Evolutionary conservation across 805 yeast genomes (phyloP).

Genomic region (Blastobotrys robertii): DNA sequence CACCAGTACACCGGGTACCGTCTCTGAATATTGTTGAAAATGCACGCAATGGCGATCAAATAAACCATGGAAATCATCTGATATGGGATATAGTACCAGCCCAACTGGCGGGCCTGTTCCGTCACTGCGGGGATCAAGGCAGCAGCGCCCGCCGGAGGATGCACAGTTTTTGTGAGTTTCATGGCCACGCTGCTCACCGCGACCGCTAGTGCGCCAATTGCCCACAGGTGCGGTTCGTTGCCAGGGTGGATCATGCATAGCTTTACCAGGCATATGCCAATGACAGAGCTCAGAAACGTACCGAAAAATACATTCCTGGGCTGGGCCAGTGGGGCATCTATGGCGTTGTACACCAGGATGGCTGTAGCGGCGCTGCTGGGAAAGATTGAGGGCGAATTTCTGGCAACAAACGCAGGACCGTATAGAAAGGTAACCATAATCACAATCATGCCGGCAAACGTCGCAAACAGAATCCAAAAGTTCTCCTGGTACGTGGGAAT

Average conservation of each 20-base stretch:
- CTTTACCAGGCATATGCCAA: conserved; percentile 47
- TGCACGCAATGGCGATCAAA: conserved; percentile 40
- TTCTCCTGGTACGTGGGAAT: background rate
- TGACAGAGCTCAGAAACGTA: conserved; percentile 41
- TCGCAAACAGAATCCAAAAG: conserved; percentile 3
- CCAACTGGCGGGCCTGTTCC: conserved; percentile 35
- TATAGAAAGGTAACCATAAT: conserved; percentile 18
- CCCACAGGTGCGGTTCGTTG: conserved; percentile 43
- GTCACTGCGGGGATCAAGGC: conserved; percentile 50
- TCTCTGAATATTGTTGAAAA: conserved; percentile 45
- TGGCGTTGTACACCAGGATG: conserved; percentile 45
- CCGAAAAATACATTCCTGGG: conserved; percentile 53
- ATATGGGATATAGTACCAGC: conserved; percentile 58
- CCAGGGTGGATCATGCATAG: conserved; percentile 37
- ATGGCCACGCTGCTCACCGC: conserved; percentile 44
- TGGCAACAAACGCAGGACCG: conserved; percentile 16
- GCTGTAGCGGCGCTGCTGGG: conserved; percentile 50
- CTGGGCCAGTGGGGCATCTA: conserved; percentile 52
- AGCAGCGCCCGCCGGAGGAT: conserved; percentile 68
- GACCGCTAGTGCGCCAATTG: conserved; percentile 49
- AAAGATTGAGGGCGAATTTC: conserved; percentile 19
- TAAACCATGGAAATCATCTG: conserved; percentile 42
- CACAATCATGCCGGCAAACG: conserved; percentile 22
- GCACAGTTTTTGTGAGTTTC: conserved; percentile 46
- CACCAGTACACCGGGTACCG: conserved; percentile 55